Base-by-base conservation (phyloP, 495 filamentous ascomycete species). In the Thermothielavioides terrestris region DNA sequence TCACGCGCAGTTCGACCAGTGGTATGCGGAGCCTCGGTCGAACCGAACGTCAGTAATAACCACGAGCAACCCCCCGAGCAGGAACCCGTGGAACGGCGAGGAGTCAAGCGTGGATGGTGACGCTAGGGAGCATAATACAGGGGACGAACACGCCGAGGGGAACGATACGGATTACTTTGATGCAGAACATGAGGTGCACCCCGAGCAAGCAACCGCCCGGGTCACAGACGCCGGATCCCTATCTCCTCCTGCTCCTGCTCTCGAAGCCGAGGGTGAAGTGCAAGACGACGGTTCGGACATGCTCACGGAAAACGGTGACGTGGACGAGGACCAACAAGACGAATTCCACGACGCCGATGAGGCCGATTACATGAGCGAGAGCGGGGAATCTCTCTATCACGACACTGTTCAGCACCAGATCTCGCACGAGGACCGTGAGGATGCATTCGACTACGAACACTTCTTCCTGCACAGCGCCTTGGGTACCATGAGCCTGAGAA, bases 391-490 rank as follows among this genome's bases (percentile, higher is more conserved):
- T n/a, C 55, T 72, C 10, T 80, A 81, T 57, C 73, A 80, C 58
- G 81, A 85, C 49, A 64, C 75, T 3, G 53, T 74, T 22, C 68
- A 74, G 45, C 67, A 68, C 31, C 70, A 67, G 27, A 60, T 79
- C 11, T 78, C 76, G 4, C 92, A 98, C 59, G 92, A 98, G 69
- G 91, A 97, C 64, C 86, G 92, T 14, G 84, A 90, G 56, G 92
- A 98, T 62, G 92, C 92, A 6, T 98, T 98, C 64, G 92, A 95
- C 62, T 98, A 98, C 55, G 88, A 97, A 60, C 80, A 94, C 58
- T 94, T 95, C 67, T 95, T 95, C 66, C 76, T 96, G 10, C 89
- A 94, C 61, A 89, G 85, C 58, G 86, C 87, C 14, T 79, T 94
- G 76, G 87, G 88, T n/a, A 85, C 75, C 39, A 70, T 83, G 57